These are phyloP conservation scores for Bathelium albidoporum DNA, from an alignment of 495 filamentous ascomycete genomes.

Conservation along the genomic window DNA sequence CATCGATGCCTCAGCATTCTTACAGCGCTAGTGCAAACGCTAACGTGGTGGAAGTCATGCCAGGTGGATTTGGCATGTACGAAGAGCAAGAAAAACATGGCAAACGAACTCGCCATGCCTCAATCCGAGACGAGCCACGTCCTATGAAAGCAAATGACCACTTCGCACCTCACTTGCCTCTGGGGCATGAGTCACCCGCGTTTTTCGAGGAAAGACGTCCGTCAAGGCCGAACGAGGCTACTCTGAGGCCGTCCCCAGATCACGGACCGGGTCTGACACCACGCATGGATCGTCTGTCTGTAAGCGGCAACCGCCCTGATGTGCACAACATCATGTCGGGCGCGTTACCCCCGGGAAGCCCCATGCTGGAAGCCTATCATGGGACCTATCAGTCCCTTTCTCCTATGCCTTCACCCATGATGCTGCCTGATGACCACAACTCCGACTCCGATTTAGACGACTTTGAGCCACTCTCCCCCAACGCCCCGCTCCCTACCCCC, in stretches of 20 bases:
- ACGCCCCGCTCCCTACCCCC: conserved; percentile 7
- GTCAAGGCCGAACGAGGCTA: conserved; percentile 1
- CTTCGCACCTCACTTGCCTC: background rate
- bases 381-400: conserved; percentile 94
- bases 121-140: conserved; percentile 4
- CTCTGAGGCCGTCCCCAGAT: conserved; percentile 3
- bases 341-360: conserved; percentile 41
- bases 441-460: conserved; percentile 26
- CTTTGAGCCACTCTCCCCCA: conserved; percentile 19
- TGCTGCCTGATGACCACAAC: conserved; percentile 26
- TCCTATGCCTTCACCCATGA: conserved; percentile 77
- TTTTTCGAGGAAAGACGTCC: background rate
- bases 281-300: conserved; percentile 29
- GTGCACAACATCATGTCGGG: conserved; percentile 21
- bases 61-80: background rate
- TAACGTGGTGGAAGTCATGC: conserved; percentile 14
- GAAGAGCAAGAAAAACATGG: conserved; percentile 2
- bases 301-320: conserved; percentile 27
- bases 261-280: conserved; percentile 11
- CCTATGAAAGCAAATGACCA: conserved; percentile 3
- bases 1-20: conserved; percentile 3
- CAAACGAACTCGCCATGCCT: background rate
- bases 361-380: conserved; percentile 82
- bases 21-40: conserved; percentile 7
- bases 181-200: background rate